A percentile compares a stretch with the other conserved stretches of the same genome.
Evolutionary conservation across 345 rosid genomes (phyloP).

Genomic region (Populus davidiana): DNA sequence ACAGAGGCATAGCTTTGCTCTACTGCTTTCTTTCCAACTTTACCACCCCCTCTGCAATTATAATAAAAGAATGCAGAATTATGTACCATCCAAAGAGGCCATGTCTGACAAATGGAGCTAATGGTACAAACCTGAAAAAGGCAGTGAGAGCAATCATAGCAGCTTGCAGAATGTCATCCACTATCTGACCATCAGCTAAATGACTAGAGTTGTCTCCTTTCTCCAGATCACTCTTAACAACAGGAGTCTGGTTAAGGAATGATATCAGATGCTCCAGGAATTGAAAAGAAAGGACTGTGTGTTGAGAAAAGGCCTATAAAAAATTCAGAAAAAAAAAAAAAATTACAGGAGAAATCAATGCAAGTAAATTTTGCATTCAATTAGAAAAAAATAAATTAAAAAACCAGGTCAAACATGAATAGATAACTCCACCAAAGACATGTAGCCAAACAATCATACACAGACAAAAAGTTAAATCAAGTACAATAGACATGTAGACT

Average conservation of each 20-base stretch:
- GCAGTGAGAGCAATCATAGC: constrained; percentile 86
- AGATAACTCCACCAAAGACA: too few species aligned
- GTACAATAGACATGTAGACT: too few species aligned
- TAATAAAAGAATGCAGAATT: constrained; percentile 22
- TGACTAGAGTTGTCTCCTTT: constrained; percentile 55
- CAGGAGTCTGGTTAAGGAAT: constrained; percentile 59
- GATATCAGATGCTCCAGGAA: constrained; percentile 84
- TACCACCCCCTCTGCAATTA: constrained; percentile 85
- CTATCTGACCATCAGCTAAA: constrained; percentile 50
- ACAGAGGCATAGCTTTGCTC: constrained; percentile 87
- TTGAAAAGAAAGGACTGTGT: constrained; percentile 57
- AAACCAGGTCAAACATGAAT: neutral
- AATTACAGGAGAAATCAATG: constrained; percentile 3
- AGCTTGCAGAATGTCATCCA: constrained; percentile 70
- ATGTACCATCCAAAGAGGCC: constrained; percentile 11
- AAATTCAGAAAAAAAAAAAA: constrained; percentile 10
- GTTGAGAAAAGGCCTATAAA: constrained; percentile 80
- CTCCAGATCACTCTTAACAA: constrained; percentile 47
- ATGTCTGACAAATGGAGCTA: constrained; percentile 15
- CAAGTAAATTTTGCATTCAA: neutral
- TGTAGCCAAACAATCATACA: too few species aligned
- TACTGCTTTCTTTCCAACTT: constrained; percentile 84
- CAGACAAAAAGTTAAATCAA: too few species aligned
- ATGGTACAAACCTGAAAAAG: constrained; percentile 63
- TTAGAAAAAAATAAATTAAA: neutral